Conservation (phyloP, 495 filamentous ascomycete species). For the Tuber umbilicatum region DNA sequence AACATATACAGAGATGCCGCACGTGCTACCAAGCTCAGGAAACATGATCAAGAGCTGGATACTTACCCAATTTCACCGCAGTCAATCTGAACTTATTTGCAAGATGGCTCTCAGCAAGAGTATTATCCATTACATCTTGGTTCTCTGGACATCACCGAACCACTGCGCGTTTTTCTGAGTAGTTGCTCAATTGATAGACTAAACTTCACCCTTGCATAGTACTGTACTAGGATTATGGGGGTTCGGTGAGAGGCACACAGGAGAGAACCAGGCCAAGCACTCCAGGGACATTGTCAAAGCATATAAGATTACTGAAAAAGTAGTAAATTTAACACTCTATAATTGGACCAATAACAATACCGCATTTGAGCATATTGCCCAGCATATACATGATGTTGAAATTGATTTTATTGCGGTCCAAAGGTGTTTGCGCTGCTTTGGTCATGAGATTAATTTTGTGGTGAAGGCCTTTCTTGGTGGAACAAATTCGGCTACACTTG, state of each 20-base stretch:
- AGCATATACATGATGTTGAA: background rate
- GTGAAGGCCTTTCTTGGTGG: constrained; percentile 29
- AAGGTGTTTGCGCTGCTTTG: constrained; percentile 18
- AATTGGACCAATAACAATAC: constrained; percentile 31
- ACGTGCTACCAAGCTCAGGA: too few species aligned
- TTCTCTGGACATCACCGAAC: constrained; percentile 3
- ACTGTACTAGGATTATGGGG: background rate
- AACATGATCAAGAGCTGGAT: too few species aligned
- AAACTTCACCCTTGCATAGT: background rate
- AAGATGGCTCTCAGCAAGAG: too few species aligned
- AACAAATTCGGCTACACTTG: background rate
- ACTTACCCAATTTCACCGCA: too few species aligned
- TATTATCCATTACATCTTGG: too few species aligned
- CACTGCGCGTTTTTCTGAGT: constrained; percentile 1
- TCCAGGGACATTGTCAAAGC: constrained; percentile 16
- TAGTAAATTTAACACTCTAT: constrained; percentile 29
- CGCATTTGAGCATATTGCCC: constrained; percentile 1
- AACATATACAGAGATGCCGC: too few species aligned
- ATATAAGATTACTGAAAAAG: constrained; percentile 15
- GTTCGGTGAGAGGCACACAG: background rate
- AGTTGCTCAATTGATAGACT: constrained; percentile 1
- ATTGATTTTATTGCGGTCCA: constrained; percentile 18
- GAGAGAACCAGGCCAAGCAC: constrained; percentile 15
- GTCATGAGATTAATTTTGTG: constrained; percentile 27
- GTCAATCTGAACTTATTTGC: too few species aligned